phyloP scores from a whole-genome alignment of 1,284 basidiomycete species.

The Albatrellus sp. region DNA sequence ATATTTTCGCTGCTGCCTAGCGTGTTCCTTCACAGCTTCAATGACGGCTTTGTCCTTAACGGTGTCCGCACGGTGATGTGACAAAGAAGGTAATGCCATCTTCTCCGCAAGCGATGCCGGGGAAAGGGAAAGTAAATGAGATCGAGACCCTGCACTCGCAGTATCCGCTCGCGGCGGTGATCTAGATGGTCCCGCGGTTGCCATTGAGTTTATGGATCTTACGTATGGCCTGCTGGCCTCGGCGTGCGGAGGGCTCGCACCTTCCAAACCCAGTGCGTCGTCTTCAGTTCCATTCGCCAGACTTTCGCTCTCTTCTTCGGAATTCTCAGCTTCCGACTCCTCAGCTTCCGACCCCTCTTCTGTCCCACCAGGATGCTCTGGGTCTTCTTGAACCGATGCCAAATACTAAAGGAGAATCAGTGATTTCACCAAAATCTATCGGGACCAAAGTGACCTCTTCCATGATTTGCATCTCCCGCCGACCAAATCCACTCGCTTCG shows the following conservation, averaged over 20 bases:
- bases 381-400: slow-evolving; percentile 40
- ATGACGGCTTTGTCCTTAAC: slow-evolving; percentile 49
- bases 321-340: slow-evolving; percentile 21
- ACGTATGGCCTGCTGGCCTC: neutral
- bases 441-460: slow-evolving; percentile 53
- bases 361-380: slow-evolving; percentile 20
- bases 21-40: slow-evolving; percentile 49
- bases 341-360: slow-evolving; percentile 23
- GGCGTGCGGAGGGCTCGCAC: too few relatives aligned
- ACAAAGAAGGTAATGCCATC: slow-evolving; percentile 1
- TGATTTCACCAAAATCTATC: neutral
- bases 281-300: slow-evolving; percentile 2
- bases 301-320: slow-evolving; percentile 18
- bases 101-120: slow-evolving; percentile 1
- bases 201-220: neutral
- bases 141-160: neutral
- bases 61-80: slow-evolving; percentile 11
- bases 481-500: slow-evolving; percentile 83
- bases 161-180: neutral
- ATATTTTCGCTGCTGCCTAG: slow-evolving; percentile 59
- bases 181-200: too few relatives aligned
- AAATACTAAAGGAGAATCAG: slow-evolving; percentile 37
- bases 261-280: neutral
- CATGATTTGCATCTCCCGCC: slow-evolving; percentile 69
- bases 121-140: neutral